A percentile compares a stretch with the other conserved stretches of the same genome.
phyloP scores from a whole-genome alignment of 805 yeast species.

The Starmerella stellata region DNA sequence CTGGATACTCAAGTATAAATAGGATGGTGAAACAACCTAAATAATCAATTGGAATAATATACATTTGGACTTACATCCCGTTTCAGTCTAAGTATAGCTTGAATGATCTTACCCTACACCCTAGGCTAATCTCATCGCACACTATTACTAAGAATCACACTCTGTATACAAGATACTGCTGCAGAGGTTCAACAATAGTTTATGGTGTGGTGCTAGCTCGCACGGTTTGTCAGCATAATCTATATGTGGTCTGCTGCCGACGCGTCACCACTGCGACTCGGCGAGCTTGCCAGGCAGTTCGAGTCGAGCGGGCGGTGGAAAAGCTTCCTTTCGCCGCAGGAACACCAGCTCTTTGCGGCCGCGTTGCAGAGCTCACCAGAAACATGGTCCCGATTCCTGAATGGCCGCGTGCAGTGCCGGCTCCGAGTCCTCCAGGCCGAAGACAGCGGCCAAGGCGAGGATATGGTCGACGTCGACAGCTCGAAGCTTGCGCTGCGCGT shows the following conservation, averaged over 20 bases:
- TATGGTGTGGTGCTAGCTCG: too few species aligned
- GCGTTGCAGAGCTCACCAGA: conserved; percentile 21
- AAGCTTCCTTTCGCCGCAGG: conserved; percentile 24
- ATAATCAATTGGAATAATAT: too few species aligned
- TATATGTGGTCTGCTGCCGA: conserved; percentile 11
- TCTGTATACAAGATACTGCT: background rate
- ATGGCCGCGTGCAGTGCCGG: conserved; percentile 19
- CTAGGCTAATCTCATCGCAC: background rate
- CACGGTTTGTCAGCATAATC: background rate
- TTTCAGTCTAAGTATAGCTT: too few species aligned
- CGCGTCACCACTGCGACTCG: conserved; percentile 14
- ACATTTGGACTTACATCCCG: too few species aligned
- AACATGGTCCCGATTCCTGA: conserved; percentile 22
- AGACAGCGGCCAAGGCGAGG: conserved; percentile 2
- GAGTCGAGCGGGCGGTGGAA: conserved; percentile 12
- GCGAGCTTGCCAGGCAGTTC: conserved; percentile 11
- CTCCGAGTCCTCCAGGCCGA: conserved; percentile 11
- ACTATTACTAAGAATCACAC: background rate
- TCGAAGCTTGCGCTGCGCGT: conserved; percentile 24
- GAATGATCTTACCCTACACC: background rate
- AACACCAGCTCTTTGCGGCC: conserved; percentile 23
- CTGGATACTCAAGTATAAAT: too few species aligned
- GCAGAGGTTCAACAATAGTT: too few species aligned
- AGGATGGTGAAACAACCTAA: too few species aligned
- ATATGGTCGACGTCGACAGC: conserved; percentile 19